Percentiles rank a stretch among this genome's conserved stretches.
Evolutionary conservation across 306 rosid genomes (phyloP).

Genomic region (Castanopsis chinensis): DNA sequence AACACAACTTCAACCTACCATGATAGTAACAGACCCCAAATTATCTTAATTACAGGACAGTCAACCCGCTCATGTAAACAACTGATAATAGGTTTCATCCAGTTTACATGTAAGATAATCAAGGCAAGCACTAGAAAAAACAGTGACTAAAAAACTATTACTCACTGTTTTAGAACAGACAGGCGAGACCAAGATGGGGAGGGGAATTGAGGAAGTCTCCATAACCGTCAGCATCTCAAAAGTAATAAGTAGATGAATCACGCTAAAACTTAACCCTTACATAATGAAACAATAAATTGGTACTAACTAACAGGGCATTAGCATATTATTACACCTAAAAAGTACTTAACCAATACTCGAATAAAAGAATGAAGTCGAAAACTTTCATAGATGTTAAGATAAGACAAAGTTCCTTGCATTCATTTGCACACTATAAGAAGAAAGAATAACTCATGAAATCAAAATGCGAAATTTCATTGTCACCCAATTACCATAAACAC

Average conservation of each 20-base stretch:
- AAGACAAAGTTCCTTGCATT: neutral
- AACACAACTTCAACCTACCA: neutral
- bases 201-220: neutral
- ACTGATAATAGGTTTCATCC: neutral
- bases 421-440: neutral
- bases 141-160: neutral
- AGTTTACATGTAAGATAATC: neutral
- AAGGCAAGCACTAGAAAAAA: neutral
- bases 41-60: neutral
- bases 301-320: neutral
- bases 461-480: neutral
- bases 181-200: neutral
- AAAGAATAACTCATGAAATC: neutral
- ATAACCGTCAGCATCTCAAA: neutral
- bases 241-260: neutral
- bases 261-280: neutral
- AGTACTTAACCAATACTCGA: neutral
- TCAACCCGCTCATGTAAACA: neutral
- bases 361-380: neutral
- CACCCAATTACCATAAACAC: neutral
- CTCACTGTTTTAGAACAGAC: neutral
- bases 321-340: neutral
- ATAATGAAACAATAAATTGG: neutral
- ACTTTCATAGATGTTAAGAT: neutral
- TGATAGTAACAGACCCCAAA: neutral